A percentile compares a stretch with the other conserved stretches of the same genome.
These are phyloP conservation scores for Microbotryum saponariae DNA, from an alignment of 1,284 basidiomycete species.

Conservation along the genomic window DNA sequence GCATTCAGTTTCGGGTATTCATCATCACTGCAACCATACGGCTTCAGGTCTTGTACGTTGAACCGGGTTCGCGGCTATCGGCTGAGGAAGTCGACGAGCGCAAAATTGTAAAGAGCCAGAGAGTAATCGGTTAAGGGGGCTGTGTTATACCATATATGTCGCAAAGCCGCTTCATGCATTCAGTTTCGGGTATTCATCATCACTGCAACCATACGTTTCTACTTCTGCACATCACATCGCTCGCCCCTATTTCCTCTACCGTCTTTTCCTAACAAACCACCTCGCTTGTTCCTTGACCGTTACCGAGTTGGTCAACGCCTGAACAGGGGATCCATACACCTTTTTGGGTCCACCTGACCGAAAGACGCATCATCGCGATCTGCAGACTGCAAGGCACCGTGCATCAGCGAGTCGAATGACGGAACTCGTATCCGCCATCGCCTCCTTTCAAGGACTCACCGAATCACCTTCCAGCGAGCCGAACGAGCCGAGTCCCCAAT, in stretches of 20 bases:
- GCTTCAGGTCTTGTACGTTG: conserved; percentile 24
- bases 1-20: too few species aligned
- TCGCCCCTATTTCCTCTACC: background rate
- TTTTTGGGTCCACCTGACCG: conserved; percentile 15
- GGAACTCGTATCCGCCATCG: background rate
- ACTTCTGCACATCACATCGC: too few species aligned
- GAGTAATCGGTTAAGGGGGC: too few species aligned
- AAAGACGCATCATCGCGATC: conserved; percentile 27
- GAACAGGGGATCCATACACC: conserved; percentile 21
- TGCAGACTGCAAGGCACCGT: background rate
- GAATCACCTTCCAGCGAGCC: conserved; percentile 34
- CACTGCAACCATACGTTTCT: too few species aligned
- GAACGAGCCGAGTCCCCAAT: conserved; percentile 18
- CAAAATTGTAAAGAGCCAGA: conserved; percentile 9
- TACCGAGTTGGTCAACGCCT: conserved; percentile 13
- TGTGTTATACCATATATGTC: too few species aligned
- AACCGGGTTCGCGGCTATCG: conserved; percentile 12
- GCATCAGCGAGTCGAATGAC: too few species aligned
- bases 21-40: too few species aligned
- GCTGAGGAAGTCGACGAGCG: conserved; percentile 16
- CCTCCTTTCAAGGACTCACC: conserved; percentile 13
- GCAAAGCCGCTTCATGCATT: too few species aligned
- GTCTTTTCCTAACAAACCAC: conserved; percentile 6
- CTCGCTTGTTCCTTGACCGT: conserved; percentile 16
- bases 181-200: too few species aligned